These are phyloP conservation scores for Paralagenidium karlingii DNA, from an alignment of 352 stramenopile species.

Conservation along the genomic window DNA sequence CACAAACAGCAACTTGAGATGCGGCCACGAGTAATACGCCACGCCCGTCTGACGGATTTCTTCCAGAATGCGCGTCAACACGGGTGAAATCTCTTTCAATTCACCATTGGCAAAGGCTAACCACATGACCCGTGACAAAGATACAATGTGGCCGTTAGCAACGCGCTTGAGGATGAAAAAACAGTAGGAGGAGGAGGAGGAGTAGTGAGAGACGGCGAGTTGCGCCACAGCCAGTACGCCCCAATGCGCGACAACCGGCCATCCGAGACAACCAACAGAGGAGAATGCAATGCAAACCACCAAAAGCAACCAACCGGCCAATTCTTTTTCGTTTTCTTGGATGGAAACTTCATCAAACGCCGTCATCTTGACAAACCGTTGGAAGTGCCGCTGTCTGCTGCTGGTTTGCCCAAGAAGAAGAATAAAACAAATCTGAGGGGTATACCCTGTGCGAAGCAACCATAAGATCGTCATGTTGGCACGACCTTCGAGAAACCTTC, in stretches of 20 bases:
- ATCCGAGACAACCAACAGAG: background rate
- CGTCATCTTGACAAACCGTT: no score
- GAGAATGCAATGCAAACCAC: background rate
- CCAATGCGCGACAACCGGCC: background rate
- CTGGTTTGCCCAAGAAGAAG: no score
- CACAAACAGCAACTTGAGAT: slow-evolving; percentile 51
- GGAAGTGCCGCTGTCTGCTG: no score
- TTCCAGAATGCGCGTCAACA: slow-evolving; percentile 43
- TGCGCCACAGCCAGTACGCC: no score
- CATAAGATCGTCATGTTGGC: no score
- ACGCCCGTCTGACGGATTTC: slow-evolving; percentile 59
- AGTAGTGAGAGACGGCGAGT: no score
- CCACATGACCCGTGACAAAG: background rate
- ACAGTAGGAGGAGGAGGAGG: background rate
- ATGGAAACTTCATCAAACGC: slow-evolving; percentile 45
- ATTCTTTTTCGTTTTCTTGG: slow-evolving; percentile 51
- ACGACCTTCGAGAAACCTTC: no score
- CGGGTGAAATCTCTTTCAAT: slow-evolving; percentile 24
- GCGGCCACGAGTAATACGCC: slow-evolving; percentile 53
- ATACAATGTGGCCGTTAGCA: background rate
- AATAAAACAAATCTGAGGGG: no score
- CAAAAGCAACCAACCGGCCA: slow-evolving; percentile 21
- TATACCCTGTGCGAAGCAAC: no score
- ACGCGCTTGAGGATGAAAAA: background rate
- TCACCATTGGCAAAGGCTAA: slow-evolving; percentile 40